phyloP scores from a whole-genome alignment of 1,139 yeast genomes.

The Nematodospora anomalae region DNA sequence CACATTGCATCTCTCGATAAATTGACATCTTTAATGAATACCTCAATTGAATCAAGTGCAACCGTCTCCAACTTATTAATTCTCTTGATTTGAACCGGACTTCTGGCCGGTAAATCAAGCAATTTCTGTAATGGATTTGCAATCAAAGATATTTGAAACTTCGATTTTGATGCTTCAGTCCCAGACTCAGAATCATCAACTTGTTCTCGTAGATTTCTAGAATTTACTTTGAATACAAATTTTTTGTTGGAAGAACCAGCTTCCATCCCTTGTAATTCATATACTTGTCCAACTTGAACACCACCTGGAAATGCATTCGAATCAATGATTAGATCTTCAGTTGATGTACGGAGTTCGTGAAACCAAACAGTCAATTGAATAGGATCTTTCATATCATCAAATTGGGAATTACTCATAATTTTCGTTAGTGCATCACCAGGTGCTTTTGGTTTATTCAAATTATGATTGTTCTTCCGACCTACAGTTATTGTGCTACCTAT shows the following conservation, averaged over 20 bases:
- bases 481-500: constrained; percentile 17
- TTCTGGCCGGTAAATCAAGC: constrained; percentile 67
- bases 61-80: constrained; percentile 41
- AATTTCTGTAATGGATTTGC: constrained; percentile 62
- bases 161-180: constrained; percentile 14
- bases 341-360: constrained; percentile 65
- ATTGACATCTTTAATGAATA: constrained; percentile 77
- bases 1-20: constrained; percentile 94
- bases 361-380: constrained; percentile 62
- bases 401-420: constrained; percentile 5
- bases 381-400: constrained; percentile 21
- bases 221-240: constrained; percentile 25
- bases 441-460: constrained; percentile 7
- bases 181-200: constrained; percentile 5
- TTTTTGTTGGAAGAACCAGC: constrained; percentile 13
- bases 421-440: constrained; percentile 1
- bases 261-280: constrained; percentile 46
- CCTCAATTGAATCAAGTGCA: constrained; percentile 79
- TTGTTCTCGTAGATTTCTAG: constrained; percentile 16
- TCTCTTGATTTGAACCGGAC: constrained; percentile 53
- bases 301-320: constrained; percentile 57
- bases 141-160: constrained; percentile 52
- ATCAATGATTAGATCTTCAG: constrained; percentile 65
- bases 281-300: constrained; percentile 65
- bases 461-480: constrained; percentile 14